phyloP scores from a whole-genome alignment of 2,329 filamentous ascomycete species.

The Calonectria naviculata region DNA sequence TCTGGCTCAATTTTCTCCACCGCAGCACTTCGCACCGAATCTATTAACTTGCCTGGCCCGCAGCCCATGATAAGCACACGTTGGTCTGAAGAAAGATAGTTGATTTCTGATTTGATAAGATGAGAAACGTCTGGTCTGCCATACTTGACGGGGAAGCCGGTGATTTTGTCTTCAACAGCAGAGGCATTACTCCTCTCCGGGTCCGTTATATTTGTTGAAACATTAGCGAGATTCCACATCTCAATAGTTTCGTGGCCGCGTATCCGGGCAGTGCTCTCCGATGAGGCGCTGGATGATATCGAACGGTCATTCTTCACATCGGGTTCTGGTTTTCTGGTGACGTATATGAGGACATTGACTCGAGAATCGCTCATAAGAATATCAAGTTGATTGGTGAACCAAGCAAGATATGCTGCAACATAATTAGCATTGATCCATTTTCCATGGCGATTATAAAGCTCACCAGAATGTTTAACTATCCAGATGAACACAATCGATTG shows the following conservation, averaged over 20 bases:
- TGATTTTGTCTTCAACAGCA: background rate
- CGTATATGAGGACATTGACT: constrained; percentile 47
- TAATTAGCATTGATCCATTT: background rate
- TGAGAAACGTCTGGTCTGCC: constrained; percentile 50
- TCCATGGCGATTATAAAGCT: constrained; percentile 15
- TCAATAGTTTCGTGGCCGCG: constrained; percentile 19
- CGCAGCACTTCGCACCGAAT: constrained; percentile 53
- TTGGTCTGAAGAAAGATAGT: constrained; percentile 39
- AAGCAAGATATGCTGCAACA: constrained; percentile 47
- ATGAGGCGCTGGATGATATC: constrained; percentile 25
- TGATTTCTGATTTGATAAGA: constrained; percentile 48
- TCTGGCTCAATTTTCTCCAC: constrained; percentile 51
- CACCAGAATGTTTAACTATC: constrained; percentile 51
- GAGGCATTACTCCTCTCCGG: constrained; percentile 31
- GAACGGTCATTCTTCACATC: constrained; percentile 15
- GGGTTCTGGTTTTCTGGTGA: constrained; percentile 43
- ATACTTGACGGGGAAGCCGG: constrained; percentile 36
- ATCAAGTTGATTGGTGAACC: constrained; percentile 51
- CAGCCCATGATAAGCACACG: constrained; percentile 58
- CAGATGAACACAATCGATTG: constrained; percentile 52
- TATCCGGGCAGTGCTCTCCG: constrained; percentile 5
- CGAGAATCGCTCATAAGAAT: constrained; percentile 43
- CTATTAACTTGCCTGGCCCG: constrained; percentile 57
- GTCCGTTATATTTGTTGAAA: background rate
- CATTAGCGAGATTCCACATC: constrained; percentile 3